Evolutionary conservation across 768 basidiomycete genomes (phyloP).

Genomic region (Lentinula detonsa): DNA sequence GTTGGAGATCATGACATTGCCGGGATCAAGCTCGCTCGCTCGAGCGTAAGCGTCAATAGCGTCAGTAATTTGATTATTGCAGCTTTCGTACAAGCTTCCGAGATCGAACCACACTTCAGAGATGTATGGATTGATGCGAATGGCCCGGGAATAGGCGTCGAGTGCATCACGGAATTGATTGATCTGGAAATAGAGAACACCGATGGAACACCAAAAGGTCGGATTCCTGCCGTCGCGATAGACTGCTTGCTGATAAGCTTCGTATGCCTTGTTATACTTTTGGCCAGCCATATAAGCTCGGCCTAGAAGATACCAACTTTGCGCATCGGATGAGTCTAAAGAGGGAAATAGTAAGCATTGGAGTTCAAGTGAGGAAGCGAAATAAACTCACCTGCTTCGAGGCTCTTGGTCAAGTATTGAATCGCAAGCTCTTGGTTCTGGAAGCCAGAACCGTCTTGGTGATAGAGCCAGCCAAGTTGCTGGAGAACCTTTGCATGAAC

Average conservation of each 20-base stretch:
- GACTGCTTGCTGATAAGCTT: slow-evolving; percentile 98
- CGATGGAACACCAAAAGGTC: slow-evolving; percentile 99
- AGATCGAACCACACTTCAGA: slow-evolving; percentile 96
- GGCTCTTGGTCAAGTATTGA: slow-evolving; percentile 86
- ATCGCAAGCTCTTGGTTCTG: slow-evolving; percentile 96
- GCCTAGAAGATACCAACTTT: slow-evolving; percentile 98
- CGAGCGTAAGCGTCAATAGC: slow-evolving; percentile 98
- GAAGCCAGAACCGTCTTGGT: slow-evolving; percentile 91
- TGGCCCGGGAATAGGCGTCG: slow-evolving; percentile 97
- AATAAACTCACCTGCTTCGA: slow-evolving; percentile 77
- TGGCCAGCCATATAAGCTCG: slow-evolving; percentile 98
- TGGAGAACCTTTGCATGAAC: slow-evolving; percentile 96
- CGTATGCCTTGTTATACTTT: slow-evolving; percentile 99
- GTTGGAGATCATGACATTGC: slow-evolving; percentile 76
- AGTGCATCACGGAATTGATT: slow-evolving; percentile 99
- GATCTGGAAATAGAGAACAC: slow-evolving; percentile 98
- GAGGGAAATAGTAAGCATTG: neutral
- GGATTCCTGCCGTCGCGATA: slow-evolving; percentile 99
- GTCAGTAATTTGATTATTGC: slow-evolving; percentile 98
- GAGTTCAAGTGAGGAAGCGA: slow-evolving; percentile 2
- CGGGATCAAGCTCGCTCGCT: slow-evolving; percentile 89
- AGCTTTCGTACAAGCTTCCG: slow-evolving; percentile 93
- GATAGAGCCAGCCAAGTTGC: slow-evolving; percentile 96
- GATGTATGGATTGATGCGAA: slow-evolving; percentile 98
- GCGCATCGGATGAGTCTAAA: slow-evolving; percentile 88